Evolutionary conservation across 106 monocot species (phyloP).

Genomic region (Platanthera guangdongensis): DNA sequence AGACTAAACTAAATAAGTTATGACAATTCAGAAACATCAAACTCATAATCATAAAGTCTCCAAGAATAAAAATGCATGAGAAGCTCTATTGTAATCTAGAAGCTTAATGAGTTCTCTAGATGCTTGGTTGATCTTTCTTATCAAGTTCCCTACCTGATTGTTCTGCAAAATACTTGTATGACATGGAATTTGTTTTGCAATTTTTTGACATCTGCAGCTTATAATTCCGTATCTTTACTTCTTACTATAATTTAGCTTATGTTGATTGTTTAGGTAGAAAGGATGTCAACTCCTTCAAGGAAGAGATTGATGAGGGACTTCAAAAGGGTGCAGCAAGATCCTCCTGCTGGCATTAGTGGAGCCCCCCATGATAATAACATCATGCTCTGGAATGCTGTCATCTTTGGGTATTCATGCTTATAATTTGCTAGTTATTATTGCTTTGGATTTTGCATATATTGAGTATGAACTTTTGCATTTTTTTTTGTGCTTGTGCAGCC

Average conservation of each 20-base stretch:
- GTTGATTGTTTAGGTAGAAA: background rate
- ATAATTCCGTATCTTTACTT: background rate
- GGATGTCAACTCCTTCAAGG: slow-evolving; percentile 37
- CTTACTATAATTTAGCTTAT: background rate
- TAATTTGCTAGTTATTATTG: background rate
- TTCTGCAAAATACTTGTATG: background rate
- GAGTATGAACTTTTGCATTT: background rate
- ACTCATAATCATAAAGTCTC: background rate
- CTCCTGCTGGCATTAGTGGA: slow-evolving; percentile 42
- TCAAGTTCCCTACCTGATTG: background rate
- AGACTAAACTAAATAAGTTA: background rate
- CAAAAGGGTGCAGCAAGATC: slow-evolving; percentile 40
- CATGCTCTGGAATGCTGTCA: slow-evolving; percentile 47
- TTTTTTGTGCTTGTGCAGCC: slow-evolving; percentile 21
- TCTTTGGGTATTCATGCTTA: slow-evolving; percentile 25
- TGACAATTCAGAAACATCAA: background rate
- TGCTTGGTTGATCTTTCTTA: background rate
- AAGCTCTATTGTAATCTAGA: background rate
- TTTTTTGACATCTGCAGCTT: background rate
- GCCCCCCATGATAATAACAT: slow-evolving; percentile 45
- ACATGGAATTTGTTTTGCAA: background rate
- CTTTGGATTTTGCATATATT: background rate
- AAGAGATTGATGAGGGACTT: slow-evolving; percentile 40
- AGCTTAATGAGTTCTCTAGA: background rate
- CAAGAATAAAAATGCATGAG: background rate